Evolutionary conservation across 805 yeast species (phyloP).

Genomic region (Candida morakotiae): DNA sequence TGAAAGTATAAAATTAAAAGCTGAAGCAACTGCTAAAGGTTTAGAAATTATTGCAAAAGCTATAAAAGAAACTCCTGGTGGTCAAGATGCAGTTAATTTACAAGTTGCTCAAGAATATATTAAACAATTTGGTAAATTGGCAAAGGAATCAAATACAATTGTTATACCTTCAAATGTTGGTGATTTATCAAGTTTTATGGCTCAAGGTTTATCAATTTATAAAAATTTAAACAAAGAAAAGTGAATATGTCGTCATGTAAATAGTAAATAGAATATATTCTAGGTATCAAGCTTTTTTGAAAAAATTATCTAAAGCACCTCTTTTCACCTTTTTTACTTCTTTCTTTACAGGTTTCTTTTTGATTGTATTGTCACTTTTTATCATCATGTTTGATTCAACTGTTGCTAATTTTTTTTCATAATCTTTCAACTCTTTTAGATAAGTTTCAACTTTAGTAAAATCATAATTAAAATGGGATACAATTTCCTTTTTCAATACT

Average conservation of each 20-base stretch:
- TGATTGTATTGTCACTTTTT: slow-evolving; percentile 20
- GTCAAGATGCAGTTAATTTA: slow-evolving; percentile 69
- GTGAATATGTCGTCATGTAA: too few relatives aligned
- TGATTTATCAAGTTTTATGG: slow-evolving; percentile 70
- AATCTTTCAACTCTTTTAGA: slow-evolving; percentile 12
- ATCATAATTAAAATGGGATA: slow-evolving; percentile 14
- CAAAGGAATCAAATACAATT: slow-evolving; percentile 76
- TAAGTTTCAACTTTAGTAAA: slow-evolving; percentile 18
- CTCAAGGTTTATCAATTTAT: slow-evolving; percentile 72
- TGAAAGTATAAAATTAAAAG: slow-evolving; percentile 59
- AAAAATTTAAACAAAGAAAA: slow-evolving; percentile 39
- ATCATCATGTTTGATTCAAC: slow-evolving; percentile 24
- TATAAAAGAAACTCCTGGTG: slow-evolving; percentile 63
- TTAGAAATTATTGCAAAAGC: slow-evolving; percentile 62
- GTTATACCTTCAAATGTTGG: slow-evolving; percentile 74
- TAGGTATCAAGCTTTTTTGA: slow-evolving; percentile 25
- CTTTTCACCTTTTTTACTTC: slow-evolving; percentile 43
- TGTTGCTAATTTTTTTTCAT: slow-evolving; percentile 18
- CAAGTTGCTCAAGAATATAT: slow-evolving; percentile 83
- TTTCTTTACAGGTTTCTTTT: slow-evolving; percentile 17
- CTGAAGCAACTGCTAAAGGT: slow-evolving; percentile 73
- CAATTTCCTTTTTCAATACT: slow-evolving; percentile 20
- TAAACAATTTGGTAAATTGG: slow-evolving; percentile 75
- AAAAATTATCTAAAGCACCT: slow-evolving; percentile 71
- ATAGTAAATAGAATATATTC: not conserved